Base-by-base conservation (phyloP, 2,329 filamentous ascomycete species). In the Dactylonectria estremocensis region DNA sequence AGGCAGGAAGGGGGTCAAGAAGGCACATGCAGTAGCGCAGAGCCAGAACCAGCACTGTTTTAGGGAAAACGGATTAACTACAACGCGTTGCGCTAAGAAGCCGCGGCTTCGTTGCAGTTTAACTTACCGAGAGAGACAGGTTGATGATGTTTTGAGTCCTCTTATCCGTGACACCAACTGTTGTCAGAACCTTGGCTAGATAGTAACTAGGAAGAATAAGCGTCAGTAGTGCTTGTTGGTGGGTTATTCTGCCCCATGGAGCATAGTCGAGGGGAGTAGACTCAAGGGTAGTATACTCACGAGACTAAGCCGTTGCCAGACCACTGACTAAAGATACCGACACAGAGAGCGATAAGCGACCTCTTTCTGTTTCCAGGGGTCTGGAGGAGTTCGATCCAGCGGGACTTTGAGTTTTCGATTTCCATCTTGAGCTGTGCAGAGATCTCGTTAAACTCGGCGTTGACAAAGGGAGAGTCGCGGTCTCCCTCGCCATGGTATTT, bases 401-500 rank as follows among this genome's bases (percentile, higher is more conserved):
- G 35, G 8, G 35, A 40, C 8, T 40, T 40, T 2, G 35, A 40
- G 35, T 46, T 46, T 46, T 46, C 43, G 43, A 18, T 18, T 10
- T 46, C 43, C n/a, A 9, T 9, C 43, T 46, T 20, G n/a, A 46
- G 43, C 18, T 18, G n/a, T 20, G n/a, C n/a, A 18, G n/a, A 20
- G n/a, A 46, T 46, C n/a, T 46, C 43, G 5, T 18, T 20, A 20
- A 46, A 46, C 43, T 46, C 43, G 43, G 18, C 18, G 43, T 18
- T 8, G 6, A 46, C 43, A 3, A 46, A 9, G 8, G n/a, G 7
- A 20, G 43, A 46, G 43, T 46, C 4, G 43, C n/a, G 43, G 13
- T 52, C 49, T 16, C 85, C 86, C 68, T 56, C 53, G 16, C 53
- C 53, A n/a, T 89, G 89, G 73, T 86, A 90, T 65, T 85, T 87